Conservation (phyloP, 2,329 filamentous ascomycete genomes). For the Beauveria caledonica region DNA sequence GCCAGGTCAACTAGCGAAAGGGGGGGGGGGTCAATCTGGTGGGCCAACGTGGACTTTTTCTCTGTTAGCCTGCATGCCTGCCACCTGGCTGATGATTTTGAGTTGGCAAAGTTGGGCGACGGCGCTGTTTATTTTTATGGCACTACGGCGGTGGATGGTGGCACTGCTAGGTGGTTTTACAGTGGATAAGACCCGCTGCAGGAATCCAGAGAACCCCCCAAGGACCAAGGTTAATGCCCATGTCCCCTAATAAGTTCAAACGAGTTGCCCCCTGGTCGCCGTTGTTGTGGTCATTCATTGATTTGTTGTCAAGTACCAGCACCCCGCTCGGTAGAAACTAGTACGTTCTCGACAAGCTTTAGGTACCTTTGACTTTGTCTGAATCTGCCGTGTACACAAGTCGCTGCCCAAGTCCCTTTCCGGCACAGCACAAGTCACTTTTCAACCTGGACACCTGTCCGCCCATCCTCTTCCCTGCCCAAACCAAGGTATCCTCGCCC, state of each 20-base stretch:
- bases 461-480: neutral
- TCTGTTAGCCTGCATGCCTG: too few relatives aligned
- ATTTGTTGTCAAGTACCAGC: neutral
- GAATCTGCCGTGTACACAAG: neutral
- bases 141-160: too few relatives aligned
- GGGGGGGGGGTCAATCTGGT: too few relatives aligned
- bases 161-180: neutral
- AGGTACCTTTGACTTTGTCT: neutral
- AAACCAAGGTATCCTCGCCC: conserved; percentile 13
- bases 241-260: too few relatives aligned
- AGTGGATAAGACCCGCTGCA: neutral
- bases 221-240: neutral
- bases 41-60: too few relatives aligned
- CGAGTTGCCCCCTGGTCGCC: neutral
- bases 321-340: neutral
- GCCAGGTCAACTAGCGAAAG: too few relatives aligned
- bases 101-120: too few relatives aligned
- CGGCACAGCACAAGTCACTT: neutral
- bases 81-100: too few relatives aligned
- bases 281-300: neutral
- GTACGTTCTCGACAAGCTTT: neutral
- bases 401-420: neutral
- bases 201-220: neutral
- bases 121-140: too few relatives aligned
- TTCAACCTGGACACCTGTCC: neutral